phyloP scores from a whole-genome alignment of 2,329 filamentous ascomycete species.

The Elsinoe ampelina region DNA sequence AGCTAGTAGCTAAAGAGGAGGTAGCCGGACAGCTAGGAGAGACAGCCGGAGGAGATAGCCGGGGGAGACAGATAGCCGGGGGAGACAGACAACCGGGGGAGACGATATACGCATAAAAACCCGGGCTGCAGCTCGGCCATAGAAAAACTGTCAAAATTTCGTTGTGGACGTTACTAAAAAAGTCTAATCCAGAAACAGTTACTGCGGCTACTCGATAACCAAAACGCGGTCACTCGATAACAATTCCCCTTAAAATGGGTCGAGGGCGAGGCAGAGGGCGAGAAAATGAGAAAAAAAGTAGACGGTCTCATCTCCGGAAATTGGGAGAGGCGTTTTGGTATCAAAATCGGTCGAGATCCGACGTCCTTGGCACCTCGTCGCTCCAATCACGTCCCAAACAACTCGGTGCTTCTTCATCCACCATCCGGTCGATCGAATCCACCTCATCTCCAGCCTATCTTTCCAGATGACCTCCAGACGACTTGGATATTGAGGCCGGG shows the following conservation, averaged over 20 bases:
- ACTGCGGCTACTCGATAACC: too few species aligned
- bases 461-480: background rate
- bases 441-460: slow-evolving; percentile 1
- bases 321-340: slow-evolving; percentile 4
- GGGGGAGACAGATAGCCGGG: too few species aligned
- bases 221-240: too few species aligned
- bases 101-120: too few species aligned
- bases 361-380: background rate
- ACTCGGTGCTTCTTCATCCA: background rate
- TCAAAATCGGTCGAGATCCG: background rate
- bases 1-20: too few species aligned
- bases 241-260: background rate
- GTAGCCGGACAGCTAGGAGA: too few species aligned
- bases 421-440: background rate
- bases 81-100: too few species aligned
- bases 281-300: background rate
- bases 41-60: too few species aligned
- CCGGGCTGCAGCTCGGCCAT: too few species aligned
- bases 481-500: background rate
- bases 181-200: background rate
- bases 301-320: slow-evolving; percentile 11
- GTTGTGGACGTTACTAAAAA: background rate
- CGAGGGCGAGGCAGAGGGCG: background rate
- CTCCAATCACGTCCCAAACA: background rate
- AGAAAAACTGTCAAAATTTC: background rate